A percentile compares a stretch with the other conserved stretches of the same genome.
These are phyloP conservation scores for Martiniozyma abietophila DNA, from an alignment of 805 yeast species.

Conservation along the genomic window DNA sequence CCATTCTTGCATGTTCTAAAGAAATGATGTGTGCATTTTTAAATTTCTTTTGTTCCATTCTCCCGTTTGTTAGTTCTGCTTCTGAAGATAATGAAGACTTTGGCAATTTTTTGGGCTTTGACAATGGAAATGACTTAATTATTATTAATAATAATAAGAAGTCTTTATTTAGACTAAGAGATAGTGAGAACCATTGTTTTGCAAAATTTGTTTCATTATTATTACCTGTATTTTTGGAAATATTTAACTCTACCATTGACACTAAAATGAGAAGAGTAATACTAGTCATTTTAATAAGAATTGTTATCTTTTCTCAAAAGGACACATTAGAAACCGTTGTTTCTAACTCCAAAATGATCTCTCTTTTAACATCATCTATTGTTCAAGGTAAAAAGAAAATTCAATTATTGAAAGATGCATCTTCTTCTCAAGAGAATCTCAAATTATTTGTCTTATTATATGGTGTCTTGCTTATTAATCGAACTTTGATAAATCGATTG, in stretches of 20 bases:
- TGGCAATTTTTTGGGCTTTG: conserved; percentile 21
- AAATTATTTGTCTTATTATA: conserved; percentile 27
- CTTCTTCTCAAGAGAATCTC: too few species aligned
- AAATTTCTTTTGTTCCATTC: conserved; percentile 43
- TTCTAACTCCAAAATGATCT: conserved; percentile 31
- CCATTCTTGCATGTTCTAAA: conserved; percentile 65
- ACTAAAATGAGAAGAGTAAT: conserved; percentile 50
- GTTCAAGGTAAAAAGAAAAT: conserved; percentile 36
- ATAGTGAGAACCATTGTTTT: conserved; percentile 13
- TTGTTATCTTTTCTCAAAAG: conserved; percentile 33
- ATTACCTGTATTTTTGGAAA: conserved; percentile 46
- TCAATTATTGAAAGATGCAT: not conserved
- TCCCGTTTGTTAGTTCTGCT: conserved; percentile 36
- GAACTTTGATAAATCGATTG: conserved; percentile 33
- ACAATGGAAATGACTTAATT: conserved; percentile 24
- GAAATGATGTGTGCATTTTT: conserved; percentile 49
- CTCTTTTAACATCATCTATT: conserved; percentile 49
- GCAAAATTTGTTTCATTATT: conserved; percentile 34
- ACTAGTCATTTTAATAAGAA: conserved; percentile 43
- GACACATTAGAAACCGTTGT: conserved; percentile 26
- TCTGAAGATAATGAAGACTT: conserved; percentile 13
- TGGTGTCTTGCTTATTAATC: conserved; percentile 43
- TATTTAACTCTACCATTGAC: conserved; percentile 68
- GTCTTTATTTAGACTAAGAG: conserved; percentile 21
- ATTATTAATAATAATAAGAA: not conserved